A percentile compares a stretch with the other conserved stretches of the same genome.
These are phyloP conservation scores for Sporothrix schenckii DNA, from an alignment of 2,329 filamentous ascomycete species.

Conservation along the genomic window DNA sequence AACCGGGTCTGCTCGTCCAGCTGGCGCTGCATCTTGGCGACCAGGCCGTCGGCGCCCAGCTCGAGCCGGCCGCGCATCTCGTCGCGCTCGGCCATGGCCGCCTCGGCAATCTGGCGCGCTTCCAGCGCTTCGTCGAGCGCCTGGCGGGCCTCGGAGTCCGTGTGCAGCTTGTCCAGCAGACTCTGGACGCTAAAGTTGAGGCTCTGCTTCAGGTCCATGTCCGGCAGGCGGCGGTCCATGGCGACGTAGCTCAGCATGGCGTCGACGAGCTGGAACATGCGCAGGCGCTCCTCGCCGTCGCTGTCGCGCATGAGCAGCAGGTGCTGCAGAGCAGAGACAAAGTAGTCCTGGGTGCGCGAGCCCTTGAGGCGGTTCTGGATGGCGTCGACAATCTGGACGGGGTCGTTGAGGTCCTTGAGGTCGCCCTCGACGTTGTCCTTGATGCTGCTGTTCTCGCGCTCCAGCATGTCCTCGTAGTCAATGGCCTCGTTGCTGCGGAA, in stretches of 20 bases:
- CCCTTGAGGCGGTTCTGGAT: constrained; percentile 84
- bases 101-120: constrained; percentile 89
- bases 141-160: constrained; percentile 90
- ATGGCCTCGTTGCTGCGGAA: constrained; percentile 94
- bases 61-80: constrained; percentile 89
- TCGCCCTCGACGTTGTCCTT: constrained; percentile 86
- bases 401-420: constrained; percentile 88
- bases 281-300: constrained; percentile 85
- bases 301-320: constrained; percentile 89
- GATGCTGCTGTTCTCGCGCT: constrained; percentile 86
- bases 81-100: constrained; percentile 93
- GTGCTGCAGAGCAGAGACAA: constrained; percentile 92
- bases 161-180: constrained; percentile 92
- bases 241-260: constrained; percentile 99
- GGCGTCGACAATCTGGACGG: constrained; percentile 88
- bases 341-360: constrained; percentile 89
- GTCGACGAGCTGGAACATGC: constrained; percentile 97
- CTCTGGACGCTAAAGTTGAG: constrained; percentile 97
- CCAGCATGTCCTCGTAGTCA: constrained; percentile 96
- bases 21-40: constrained; percentile 89
- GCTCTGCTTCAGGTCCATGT: constrained; percentile 97
- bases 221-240: constrained; percentile 92
- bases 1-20: constrained; percentile 90
- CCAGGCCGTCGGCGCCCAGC: constrained; percentile 87
- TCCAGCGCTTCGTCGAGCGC: constrained; percentile 90